Percentiles rank a stretch among this genome's conserved stretches.
These are phyloP conservation scores for Microdochium paspali DNA, from an alignment of 2,329 filamentous ascomycete species.

Conservation along the genomic window DNA sequence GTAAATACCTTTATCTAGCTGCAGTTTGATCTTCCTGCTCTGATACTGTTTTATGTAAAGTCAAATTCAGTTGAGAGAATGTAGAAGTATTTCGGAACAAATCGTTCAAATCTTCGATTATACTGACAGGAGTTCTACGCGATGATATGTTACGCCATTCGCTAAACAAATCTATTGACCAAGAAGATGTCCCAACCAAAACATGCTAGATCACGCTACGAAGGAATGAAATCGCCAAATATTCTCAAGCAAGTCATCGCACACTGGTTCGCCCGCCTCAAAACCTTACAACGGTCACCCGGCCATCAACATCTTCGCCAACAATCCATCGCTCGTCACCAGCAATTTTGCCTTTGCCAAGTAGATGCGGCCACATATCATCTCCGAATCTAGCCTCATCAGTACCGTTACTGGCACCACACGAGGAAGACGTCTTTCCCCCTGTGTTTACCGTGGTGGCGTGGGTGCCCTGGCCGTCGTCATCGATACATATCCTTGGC, in stretches of 20 bases:
- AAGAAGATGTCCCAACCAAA: no score
- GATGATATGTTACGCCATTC: no score
- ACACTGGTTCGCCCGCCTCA: conserved; percentile 10
- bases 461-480: conserved; percentile 9
- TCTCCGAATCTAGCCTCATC: conserved; percentile 31
- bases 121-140: no score
- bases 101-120: no score
- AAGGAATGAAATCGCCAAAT: no score
- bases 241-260: neutral
- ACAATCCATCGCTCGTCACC: conserved; percentile 55
- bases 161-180: no score
- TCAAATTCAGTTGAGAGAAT: no score
- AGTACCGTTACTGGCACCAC: conserved; percentile 17
- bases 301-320: conserved; percentile 42
- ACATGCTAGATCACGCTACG: no score
- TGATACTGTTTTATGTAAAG: no score
- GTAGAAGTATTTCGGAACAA: no score
- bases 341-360: conserved; percentile 41
- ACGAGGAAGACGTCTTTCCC: conserved; percentile 3
- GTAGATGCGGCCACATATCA: conserved; percentile 35
- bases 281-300: conserved; percentile 45
- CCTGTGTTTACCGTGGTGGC: conserved; percentile 1
- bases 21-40: no score
- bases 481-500: conserved; percentile 25
- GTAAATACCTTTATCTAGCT: no score